Conservation (phyloP, 2,329 filamentous ascomycete genomes). For the Phialophora macrospora region DNA sequence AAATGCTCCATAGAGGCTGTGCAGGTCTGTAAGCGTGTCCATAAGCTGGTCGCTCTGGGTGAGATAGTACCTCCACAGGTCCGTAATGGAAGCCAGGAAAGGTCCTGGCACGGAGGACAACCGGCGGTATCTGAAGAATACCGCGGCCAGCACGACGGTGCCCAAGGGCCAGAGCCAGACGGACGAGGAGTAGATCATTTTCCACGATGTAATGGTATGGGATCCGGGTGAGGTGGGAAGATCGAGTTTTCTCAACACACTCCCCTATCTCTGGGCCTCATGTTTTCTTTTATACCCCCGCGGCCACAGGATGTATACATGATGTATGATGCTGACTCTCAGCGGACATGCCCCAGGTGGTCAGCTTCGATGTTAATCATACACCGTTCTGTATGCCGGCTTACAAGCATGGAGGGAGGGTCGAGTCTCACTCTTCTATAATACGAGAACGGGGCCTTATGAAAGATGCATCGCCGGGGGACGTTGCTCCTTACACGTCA, state of each 20-base stretch:
- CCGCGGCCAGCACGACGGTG: not conserved
- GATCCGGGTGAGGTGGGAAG: no score
- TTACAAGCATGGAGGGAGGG: not conserved
- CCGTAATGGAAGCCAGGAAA: slow-evolving; percentile 67
- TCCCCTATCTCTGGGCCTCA: not conserved
- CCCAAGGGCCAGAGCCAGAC: slow-evolving; percentile 4
- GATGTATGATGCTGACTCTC: not conserved
- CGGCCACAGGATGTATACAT: not conserved
- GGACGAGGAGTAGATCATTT: slow-evolving; percentile 10
- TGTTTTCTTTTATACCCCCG: not conserved
- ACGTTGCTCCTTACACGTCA: not conserved
- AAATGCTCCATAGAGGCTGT: slow-evolving; percentile 25
- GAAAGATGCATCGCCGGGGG: not conserved
- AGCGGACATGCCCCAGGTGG: not conserved
- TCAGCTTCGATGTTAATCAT: not conserved
- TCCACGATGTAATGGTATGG: not conserved
- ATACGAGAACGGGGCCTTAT: not conserved
- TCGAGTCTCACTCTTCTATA: not conserved
- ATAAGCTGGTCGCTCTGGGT: slow-evolving; percentile 31
- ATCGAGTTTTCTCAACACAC: not conserved
- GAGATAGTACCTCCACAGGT: slow-evolving; percentile 69
- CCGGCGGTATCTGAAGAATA: slow-evolving; percentile 13
- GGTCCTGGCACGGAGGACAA: slow-evolving; percentile 62
- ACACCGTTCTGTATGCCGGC: not conserved
- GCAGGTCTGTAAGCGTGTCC: slow-evolving; percentile 28